A percentile compares a stretch with the other conserved stretches of the same genome.
phyloP scores from a whole-genome alignment of 495 filamentous ascomycete genomes.

The Penicillium goetzii region DNA sequence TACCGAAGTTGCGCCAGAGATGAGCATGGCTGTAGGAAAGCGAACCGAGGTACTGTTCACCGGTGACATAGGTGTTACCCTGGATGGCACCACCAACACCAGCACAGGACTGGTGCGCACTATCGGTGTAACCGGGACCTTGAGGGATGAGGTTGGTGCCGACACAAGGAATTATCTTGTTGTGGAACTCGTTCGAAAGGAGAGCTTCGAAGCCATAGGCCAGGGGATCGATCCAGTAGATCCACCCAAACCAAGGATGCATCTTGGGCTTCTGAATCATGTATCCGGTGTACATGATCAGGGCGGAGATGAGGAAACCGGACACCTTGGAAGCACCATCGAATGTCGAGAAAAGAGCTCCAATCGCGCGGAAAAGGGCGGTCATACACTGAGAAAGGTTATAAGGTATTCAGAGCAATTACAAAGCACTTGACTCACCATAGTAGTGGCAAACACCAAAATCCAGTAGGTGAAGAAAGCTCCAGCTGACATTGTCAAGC shows the following conservation, averaged over 20 bases:
- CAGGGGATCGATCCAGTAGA: constrained; percentile 73
- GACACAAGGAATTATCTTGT: constrained; percentile 52
- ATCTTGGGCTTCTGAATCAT: constrained; percentile 69
- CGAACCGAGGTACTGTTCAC: constrained; percentile 52
- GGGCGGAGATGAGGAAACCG: constrained; percentile 40
- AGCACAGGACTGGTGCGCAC: constrained; percentile 54
- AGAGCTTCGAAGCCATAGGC: constrained; percentile 73
- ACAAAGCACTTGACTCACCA: constrained; percentile 26
- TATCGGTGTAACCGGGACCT: constrained; percentile 37
- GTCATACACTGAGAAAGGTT: constrained; percentile 43
- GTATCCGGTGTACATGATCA: constrained; percentile 62
- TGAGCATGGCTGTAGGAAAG: constrained; percentile 53
- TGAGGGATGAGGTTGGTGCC: constrained; percentile 49
- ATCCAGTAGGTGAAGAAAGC: constrained; percentile 59
- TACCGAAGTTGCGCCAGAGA: constrained; percentile 53
- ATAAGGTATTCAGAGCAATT: too few relatives aligned
- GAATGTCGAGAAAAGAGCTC: constrained; percentile 53
- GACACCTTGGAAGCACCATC: constrained; percentile 61
- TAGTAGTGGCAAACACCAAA: constrained; percentile 45
- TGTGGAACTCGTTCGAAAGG: constrained; percentile 67
- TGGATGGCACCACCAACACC: constrained; percentile 51
- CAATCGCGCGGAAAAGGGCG: constrained; percentile 55
- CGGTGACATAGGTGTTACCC: constrained; percentile 47
- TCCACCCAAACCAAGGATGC: constrained; percentile 78
- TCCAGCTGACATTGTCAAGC: constrained; percentile 49